Evolutionary conservation across 2,329 filamentous ascomycete genomes (phyloP).

Genomic region (Cordyceps cateniannulata): DNA sequence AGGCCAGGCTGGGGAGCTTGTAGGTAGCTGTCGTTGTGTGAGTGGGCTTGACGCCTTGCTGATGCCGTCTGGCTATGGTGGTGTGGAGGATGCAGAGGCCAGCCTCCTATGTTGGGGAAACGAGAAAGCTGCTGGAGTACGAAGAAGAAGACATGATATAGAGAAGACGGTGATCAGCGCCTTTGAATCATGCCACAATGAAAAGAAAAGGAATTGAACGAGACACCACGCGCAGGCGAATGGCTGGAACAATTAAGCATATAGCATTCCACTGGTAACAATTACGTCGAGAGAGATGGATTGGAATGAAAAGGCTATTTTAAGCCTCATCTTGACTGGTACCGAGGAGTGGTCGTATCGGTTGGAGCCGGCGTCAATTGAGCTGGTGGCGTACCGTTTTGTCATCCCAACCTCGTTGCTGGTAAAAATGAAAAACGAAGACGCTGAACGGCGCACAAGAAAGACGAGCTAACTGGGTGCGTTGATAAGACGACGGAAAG

Average conservation of each 20-base stretch:
- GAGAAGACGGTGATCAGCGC: neutral
- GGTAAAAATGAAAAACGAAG: neutral
- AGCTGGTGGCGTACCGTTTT: neutral
- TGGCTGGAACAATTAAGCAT: neutral
- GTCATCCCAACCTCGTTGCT: neutral
- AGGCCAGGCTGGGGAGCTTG: neutral
- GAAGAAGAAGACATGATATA: neutral
- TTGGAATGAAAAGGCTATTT: neutral
- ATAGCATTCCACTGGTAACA: neutral
- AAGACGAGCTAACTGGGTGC: neutral
- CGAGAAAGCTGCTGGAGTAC: neutral
- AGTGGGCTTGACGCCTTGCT: neutral
- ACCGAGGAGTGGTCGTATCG: neutral
- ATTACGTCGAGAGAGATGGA: neutral
- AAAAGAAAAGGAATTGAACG: neutral
- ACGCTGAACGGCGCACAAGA: neutral
- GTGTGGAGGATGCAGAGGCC: neutral
- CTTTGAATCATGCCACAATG: neutral
- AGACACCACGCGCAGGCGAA: neutral
- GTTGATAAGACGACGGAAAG: neutral
- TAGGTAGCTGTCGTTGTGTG: neutral
- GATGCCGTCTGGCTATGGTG: neutral
- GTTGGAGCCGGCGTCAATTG: neutral
- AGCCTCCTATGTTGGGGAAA: neutral
- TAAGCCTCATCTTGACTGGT: neutral